Evolutionary conservation across 805 yeast genomes (phyloP).

Genomic region (Osmozyma mogii): DNA sequence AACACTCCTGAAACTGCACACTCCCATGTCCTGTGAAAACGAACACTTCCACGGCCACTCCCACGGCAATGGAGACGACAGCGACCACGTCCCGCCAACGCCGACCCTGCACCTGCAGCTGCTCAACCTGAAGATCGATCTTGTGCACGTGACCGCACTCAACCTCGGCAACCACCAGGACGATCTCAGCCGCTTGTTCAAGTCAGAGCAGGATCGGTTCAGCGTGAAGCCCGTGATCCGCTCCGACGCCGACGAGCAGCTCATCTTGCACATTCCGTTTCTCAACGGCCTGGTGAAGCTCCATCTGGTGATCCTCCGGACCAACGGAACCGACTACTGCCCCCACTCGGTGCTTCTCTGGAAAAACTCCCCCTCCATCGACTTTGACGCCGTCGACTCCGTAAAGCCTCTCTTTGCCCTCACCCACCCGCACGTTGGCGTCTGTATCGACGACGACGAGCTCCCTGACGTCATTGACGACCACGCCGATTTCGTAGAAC

Average conservation of each 20-base stretch:
- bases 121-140: constrained; percentile 53
- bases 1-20: constrained; percentile 1
- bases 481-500: constrained; percentile 65
- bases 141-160: constrained; percentile 51
- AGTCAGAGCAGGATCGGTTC: constrained; percentile 41
- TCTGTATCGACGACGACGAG: constrained; percentile 26
- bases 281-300: constrained; percentile 60
- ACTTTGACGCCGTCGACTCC: constrained; percentile 55
- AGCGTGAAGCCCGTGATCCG: constrained; percentile 39
- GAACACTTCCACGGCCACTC: constrained; percentile 26
- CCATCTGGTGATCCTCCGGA: constrained; percentile 63
- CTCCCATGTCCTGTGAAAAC: constrained; percentile 22
- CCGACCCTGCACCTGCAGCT: constrained; percentile 67
- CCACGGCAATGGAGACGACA: constrained; percentile 16
- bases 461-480: constrained; percentile 23
- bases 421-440: constrained; percentile 61
- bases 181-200: constrained; percentile 47
- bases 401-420: constrained; percentile 43
- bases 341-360: constrained; percentile 64
- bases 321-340: constrained; percentile 54
- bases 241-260: constrained; percentile 77
- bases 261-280: constrained; percentile 74
- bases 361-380: constrained; percentile 64
- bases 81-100: constrained; percentile 48
- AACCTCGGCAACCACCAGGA: constrained; percentile 50